Evolutionary conservation across 2,329 filamentous ascomycete species (phyloP).

Genomic region (Chalaropsis thielavioides): DNA sequence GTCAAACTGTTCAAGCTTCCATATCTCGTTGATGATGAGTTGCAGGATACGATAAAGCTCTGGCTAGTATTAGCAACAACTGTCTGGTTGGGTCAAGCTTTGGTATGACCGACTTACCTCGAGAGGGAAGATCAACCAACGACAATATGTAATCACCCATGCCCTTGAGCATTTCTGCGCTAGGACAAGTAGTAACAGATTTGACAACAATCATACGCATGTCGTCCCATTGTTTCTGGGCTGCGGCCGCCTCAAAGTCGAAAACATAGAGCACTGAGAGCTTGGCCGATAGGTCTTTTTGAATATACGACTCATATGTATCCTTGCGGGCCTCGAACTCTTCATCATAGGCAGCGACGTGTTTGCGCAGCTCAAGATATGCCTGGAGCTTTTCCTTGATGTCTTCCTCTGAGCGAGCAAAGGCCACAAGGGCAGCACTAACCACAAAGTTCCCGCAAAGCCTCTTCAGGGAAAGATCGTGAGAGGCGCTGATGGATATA

Average conservation of each 20-base stretch:
- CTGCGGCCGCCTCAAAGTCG: slow-evolving; percentile 62
- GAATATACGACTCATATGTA: slow-evolving; percentile 8
- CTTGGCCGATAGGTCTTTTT: slow-evolving; percentile 43
- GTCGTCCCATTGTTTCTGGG: slow-evolving; percentile 52
- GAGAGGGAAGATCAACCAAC: slow-evolving; percentile 32
- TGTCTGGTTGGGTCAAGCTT: not conserved
- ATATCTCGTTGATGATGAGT: slow-evolving; percentile 56
- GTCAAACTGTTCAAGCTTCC: slow-evolving; percentile 41
- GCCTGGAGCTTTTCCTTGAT: slow-evolving; percentile 39
- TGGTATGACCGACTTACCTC: slow-evolving; percentile 29
- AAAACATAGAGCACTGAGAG: slow-evolving; percentile 55
- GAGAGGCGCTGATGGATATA: slow-evolving; percentile 27
- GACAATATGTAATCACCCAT: slow-evolving; percentile 53
- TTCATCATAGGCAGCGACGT: slow-evolving; percentile 44
- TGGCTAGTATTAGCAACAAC: slow-evolving; percentile 22
- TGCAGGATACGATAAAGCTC: slow-evolving; percentile 41
- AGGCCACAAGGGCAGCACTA: slow-evolving; percentile 35
- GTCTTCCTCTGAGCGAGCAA: slow-evolving; percentile 37
- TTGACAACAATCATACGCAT: slow-evolving; percentile 45
- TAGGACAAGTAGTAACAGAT: slow-evolving; percentile 29
- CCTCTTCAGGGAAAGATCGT: slow-evolving; percentile 42
- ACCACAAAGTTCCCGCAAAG: slow-evolving; percentile 60
- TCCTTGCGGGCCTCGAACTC: slow-evolving; percentile 16
- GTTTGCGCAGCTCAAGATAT: slow-evolving; percentile 46
- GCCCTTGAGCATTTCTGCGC: slow-evolving; percentile 38